Evolutionary conservation across 2,329 filamentous ascomycete species (phyloP).

Genomic region (Fusarium continuum): DNA sequence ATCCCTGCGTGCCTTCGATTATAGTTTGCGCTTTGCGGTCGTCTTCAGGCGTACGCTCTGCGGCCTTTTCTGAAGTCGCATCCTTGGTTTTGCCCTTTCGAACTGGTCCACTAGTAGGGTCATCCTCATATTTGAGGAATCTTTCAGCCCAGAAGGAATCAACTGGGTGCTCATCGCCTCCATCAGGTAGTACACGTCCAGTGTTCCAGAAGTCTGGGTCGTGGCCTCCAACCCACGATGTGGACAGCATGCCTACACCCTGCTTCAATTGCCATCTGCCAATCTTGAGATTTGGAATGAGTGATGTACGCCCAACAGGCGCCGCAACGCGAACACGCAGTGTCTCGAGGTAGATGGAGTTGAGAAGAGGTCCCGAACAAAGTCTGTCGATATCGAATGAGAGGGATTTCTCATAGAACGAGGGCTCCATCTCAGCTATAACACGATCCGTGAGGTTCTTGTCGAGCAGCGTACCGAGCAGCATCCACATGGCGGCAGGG

Average conservation of each 20-base stretch:
- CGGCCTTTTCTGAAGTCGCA: rapidly evolving
- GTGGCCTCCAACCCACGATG: constrained; percentile 20
- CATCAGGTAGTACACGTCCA: background rate
- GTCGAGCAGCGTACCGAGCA: constrained; percentile 23
- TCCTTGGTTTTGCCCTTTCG: background rate
- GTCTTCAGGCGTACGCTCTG: background rate
- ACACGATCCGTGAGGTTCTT: constrained; percentile 9
- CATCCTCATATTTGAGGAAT: constrained; percentile 31
- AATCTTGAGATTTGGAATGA: constrained; percentile 34
- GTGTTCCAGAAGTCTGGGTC: constrained; percentile 34
- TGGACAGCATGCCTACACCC: constrained; percentile 23
- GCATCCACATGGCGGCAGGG: constrained; percentile 37
- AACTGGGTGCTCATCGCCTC: constrained; percentile 19
- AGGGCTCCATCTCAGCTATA: constrained; percentile 27
- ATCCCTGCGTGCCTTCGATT: constrained; percentile 41
- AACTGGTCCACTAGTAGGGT: constrained; percentile 34
- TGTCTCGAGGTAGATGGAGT: constrained; percentile 49
- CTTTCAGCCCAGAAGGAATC: constrained; percentile 39
- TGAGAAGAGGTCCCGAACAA: constrained; percentile 41
- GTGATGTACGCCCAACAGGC: constrained; percentile 33
- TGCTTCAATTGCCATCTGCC: constrained; percentile 30
- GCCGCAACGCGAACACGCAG: constrained; percentile 43
- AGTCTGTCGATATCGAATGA: constrained; percentile 36
- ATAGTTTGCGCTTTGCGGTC: constrained; percentile 1
- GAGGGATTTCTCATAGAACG: background rate